A percentile compares a stretch with the other conserved stretches of the same genome.
phyloP scores from a whole-genome alignment of 1,284 basidiomycete species.

The Melampsora larici-populina region DNA sequence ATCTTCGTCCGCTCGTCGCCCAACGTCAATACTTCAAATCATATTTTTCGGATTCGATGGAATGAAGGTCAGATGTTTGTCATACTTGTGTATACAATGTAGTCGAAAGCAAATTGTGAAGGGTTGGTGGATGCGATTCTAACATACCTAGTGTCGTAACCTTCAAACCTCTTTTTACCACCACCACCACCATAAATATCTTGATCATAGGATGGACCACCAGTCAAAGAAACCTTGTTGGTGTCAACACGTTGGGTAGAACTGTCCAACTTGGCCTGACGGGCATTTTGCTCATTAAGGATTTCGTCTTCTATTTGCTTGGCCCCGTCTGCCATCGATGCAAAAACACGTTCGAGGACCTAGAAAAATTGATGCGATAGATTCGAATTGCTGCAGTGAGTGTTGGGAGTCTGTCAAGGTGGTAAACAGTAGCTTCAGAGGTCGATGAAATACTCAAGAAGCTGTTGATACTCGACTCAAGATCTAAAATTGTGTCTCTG shows the following conservation, averaged over 20 bases:
- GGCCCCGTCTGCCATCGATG: conserved; percentile 35
- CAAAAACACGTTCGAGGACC: neutral
- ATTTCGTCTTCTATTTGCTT: conserved; percentile 41
- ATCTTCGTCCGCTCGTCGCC: conserved; percentile 16
- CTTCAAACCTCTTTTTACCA: conserved; percentile 28
- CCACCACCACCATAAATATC: conserved; percentile 36
- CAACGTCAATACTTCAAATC: conserved; percentile 33
- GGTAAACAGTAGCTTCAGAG: too few relatives aligned
- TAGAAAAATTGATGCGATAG: too few relatives aligned
- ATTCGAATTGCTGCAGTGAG: too few relatives aligned
- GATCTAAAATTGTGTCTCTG: too few relatives aligned
- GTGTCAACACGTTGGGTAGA: conserved; percentile 39
- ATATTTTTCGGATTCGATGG: neutral
- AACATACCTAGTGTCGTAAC: conserved; percentile 40
- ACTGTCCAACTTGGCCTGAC: conserved; percentile 9
- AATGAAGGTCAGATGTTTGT: neutral
- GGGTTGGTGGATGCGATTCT: neutral
- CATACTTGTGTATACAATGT: neutral
- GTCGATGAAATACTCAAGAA: too few relatives aligned
- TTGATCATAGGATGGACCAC: conserved; percentile 39
- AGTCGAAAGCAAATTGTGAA: neutral
- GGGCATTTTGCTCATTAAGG: conserved; percentile 20
- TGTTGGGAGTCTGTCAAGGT: too few relatives aligned
- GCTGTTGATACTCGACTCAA: too few relatives aligned
- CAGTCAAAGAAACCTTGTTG: conserved; percentile 35